These are phyloP conservation scores for Pyrus hybrid DNA, from an alignment of 331 rosid genomes.

Conservation along the genomic window DNA sequence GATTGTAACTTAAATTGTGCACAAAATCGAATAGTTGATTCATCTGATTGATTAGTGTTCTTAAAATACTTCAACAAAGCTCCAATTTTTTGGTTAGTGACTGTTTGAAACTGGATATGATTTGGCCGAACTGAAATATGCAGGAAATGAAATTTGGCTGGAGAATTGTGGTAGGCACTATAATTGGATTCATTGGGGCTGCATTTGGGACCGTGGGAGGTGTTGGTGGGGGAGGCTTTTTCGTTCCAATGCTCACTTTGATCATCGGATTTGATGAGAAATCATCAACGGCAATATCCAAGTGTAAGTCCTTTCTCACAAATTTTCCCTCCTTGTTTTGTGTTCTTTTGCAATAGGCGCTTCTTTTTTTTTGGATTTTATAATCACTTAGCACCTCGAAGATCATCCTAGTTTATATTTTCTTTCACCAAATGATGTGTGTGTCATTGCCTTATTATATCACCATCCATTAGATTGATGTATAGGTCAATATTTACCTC, in stretches of 20 bases:
- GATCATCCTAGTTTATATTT: neutral
- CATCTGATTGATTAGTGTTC: neutral
- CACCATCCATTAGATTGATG: neutral
- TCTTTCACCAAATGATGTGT: neutral
- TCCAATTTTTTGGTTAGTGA: neutral
- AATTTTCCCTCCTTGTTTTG: neutral
- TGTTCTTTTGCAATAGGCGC: neutral
- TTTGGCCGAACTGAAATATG: neutral
- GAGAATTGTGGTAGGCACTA: conserved; percentile 25
- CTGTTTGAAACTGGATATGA: neutral
- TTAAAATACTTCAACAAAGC: neutral
- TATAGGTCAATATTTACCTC: neutral
- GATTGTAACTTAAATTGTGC: neutral
- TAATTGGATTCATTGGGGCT: conserved; percentile 32
- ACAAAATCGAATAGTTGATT: neutral
- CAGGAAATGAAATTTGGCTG: conserved; percentile 31
- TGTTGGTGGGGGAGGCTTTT: conserved; percentile 37
- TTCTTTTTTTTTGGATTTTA: neutral
- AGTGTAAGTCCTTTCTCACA: conserved; percentile 16
- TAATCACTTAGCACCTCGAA: neutral
- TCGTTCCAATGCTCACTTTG: conserved; percentile 36
- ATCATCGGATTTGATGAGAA: conserved; percentile 33
- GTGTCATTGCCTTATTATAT: neutral
- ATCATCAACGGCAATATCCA: conserved; percentile 31
- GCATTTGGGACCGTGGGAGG: conserved; percentile 40